Percentiles rank a stretch among this genome's conserved stretches.
These are phyloP conservation scores for Didymella pinodella DNA, from an alignment of 2,329 filamentous ascomycete species.

Conservation along the genomic window DNA sequence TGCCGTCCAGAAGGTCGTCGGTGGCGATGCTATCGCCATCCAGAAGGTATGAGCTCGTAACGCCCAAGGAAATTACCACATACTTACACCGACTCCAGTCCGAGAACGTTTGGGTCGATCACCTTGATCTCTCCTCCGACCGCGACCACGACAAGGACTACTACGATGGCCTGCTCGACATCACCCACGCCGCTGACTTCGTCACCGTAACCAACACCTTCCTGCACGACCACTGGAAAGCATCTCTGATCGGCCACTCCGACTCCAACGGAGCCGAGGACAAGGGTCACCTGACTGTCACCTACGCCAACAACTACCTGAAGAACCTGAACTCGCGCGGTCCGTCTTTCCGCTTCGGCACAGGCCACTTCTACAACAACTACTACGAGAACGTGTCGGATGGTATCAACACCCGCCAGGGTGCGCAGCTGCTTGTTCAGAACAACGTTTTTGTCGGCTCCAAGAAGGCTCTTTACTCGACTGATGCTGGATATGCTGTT, in stretches of 20 bases:
- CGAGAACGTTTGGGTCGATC: slow-evolving; percentile 70
- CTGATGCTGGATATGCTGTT: slow-evolving; percentile 49
- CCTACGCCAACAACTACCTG: slow-evolving; percentile 73
- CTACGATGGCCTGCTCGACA: slow-evolving; percentile 72
- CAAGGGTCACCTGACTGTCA: slow-evolving; percentile 68
- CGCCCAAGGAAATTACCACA: slow-evolving; percentile 52
- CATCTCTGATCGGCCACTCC: slow-evolving; percentile 65
- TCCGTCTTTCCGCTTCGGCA: slow-evolving; percentile 72
- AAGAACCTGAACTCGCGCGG: slow-evolving; percentile 69
- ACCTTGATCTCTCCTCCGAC: slow-evolving; percentile 70
- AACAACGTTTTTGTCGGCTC: slow-evolving; percentile 49
- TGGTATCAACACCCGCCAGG: slow-evolving; percentile 54
- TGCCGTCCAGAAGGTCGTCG: slow-evolving; percentile 59
- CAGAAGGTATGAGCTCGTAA: slow-evolving; percentile 42
- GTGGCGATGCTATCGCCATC: slow-evolving; percentile 62
- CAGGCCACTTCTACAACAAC: slow-evolving; percentile 67
- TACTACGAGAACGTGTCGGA: slow-evolving; percentile 52
- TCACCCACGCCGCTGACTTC: slow-evolving; percentile 70
- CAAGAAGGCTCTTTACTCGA: slow-evolving; percentile 48
- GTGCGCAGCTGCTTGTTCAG: slow-evolving; percentile 55
- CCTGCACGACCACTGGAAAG: slow-evolving; percentile 68
- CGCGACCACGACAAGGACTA: slow-evolving; percentile 70
- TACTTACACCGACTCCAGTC: slow-evolving; percentile 30
- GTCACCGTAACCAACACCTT: slow-evolving; percentile 64
- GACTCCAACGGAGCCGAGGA: slow-evolving; percentile 67